Evolutionary conservation across 2,329 filamentous ascomycete genomes (phyloP), one percentile per base, ranked within the genome.

Genomic region (Passalora sequoiae): DNA sequence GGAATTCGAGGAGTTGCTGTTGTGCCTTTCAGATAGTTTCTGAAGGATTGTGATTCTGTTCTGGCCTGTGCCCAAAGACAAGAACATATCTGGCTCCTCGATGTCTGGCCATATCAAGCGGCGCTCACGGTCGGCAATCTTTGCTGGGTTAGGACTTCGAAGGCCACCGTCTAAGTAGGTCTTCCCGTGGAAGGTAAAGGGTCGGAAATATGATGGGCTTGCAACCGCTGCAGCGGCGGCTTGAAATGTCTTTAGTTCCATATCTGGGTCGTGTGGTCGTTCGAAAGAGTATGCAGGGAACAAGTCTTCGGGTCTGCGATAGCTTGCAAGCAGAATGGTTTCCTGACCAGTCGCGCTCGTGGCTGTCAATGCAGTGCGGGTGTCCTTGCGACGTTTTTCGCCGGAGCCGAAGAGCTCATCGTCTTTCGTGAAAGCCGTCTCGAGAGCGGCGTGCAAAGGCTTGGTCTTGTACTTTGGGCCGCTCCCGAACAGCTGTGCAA

Each of bases 91-190:
- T 6, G 62, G 62, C 22, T 62, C 56, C 10, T 37, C 54, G 3
- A 50, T 45, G 28, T 63, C 60, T 10, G 62, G 61, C 62, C 62
- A 64, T 13, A 65, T 59, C 3, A 64, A 52, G 13, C 51, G 56
- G 17, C 60, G 49, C 32, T 76, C 74, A 35, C 66, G 59, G 38
- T 76, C 69, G 3, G 75, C 74, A 47, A 77, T 65, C 4, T 62
- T 59, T 16, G 74, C 67, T 2, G 74, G 75, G 31, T 77, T 77
- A 46, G 73, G 71, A 57, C 71, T 69, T 8, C 69, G 67, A 1
- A 75, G 58, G 2, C 67, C 72, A 2, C 73, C 73, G 43, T 77
- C 74, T 0, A 72, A 59, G 47, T 75, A 78, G 0, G 71, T 70
- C 3, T 66, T 64, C 4, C 66, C 62, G 41, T 77, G 71, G 32